phyloP scores from a whole-genome alignment of 805 yeast species.

The Komagataella phaffii region DNA sequence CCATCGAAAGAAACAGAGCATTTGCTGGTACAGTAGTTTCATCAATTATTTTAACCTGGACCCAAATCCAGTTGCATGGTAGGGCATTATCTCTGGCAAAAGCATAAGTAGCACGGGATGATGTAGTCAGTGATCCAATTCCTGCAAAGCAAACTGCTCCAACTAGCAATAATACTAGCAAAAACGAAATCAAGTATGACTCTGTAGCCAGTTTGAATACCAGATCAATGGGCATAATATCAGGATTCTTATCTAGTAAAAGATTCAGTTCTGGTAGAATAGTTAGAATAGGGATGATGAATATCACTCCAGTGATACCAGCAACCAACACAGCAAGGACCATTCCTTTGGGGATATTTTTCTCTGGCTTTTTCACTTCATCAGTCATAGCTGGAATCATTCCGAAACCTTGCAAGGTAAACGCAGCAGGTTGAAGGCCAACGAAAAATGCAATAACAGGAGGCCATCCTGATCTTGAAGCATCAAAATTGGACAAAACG shows the following conservation, averaged over 20 bases:
- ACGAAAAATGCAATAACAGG: constrained; percentile 56
- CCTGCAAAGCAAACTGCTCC: constrained; percentile 69
- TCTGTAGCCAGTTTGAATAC: constrained; percentile 62
- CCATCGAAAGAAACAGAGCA: constrained; percentile 53
- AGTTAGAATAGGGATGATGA: constrained; percentile 57
- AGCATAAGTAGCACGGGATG: constrained; percentile 71
- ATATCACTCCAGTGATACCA: constrained; percentile 55
- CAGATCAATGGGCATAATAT: constrained; percentile 66
- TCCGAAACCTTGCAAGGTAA: constrained; percentile 75
- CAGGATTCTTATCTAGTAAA: constrained; percentile 46
- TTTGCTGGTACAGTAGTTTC: constrained; percentile 55
- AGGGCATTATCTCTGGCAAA: constrained; percentile 77
- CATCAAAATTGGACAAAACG: constrained; percentile 56
- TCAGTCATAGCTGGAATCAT: constrained; percentile 73
- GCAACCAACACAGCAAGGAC: constrained; percentile 51
- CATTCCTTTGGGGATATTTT: constrained; percentile 63
- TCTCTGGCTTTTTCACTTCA: constrained; percentile 67
- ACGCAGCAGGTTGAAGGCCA: constrained; percentile 68
- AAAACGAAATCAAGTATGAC: constrained; percentile 54
- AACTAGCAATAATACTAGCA: constrained; percentile 48
- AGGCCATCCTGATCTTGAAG: constrained; percentile 67
- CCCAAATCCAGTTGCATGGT: constrained; percentile 54
- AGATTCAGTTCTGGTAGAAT: constrained; percentile 54
- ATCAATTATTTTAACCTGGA: constrained; percentile 43
- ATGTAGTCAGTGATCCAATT: constrained; percentile 68